Percentiles rank a stretch among this genome's conserved stretches.
Evolutionary conservation across 2,329 filamentous ascomycete genomes (phyloP).

Genomic region (Pseudocercospora musae): DNA sequence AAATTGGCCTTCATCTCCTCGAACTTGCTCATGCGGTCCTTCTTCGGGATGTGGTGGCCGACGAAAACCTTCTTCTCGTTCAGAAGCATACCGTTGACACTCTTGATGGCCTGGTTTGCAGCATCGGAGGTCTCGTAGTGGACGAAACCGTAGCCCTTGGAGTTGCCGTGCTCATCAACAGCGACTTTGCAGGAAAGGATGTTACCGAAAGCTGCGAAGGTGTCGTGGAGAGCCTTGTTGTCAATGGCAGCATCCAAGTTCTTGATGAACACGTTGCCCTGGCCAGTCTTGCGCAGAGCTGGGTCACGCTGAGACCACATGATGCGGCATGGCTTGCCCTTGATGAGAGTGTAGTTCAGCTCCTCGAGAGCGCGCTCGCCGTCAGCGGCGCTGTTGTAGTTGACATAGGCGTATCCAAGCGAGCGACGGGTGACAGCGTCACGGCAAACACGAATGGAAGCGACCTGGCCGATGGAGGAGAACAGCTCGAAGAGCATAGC

Average conservation of each 20-base stretch:
- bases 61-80: slow-evolving; percentile 99
- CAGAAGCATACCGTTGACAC: slow-evolving; percentile 98
- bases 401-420: slow-evolving; percentile 98
- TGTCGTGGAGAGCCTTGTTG: slow-evolving; percentile 99
- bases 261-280: slow-evolving; percentile 99
- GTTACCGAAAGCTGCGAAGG: slow-evolving; percentile 97
- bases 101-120: slow-evolving; percentile 95
- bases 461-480: slow-evolving; percentile 97
- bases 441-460: slow-evolving; percentile 98
- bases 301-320: slow-evolving; percentile 99
- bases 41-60: slow-evolving; percentile 98
- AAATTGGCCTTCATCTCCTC: slow-evolving; percentile 99
- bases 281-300: slow-evolving; percentile 96
- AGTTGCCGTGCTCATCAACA: slow-evolving; percentile 93
- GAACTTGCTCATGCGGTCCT: slow-evolving; percentile 99
- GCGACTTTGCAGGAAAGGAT: slow-evolving; percentile 99
- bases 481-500: slow-evolving; percentile 99
- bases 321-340: slow-evolving; percentile 97
- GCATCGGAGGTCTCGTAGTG: slow-evolving; percentile 99
- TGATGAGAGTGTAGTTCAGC: slow-evolving; percentile 99
- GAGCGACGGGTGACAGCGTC: slow-evolving; percentile 98
- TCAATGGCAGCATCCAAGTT: slow-evolving; percentile 98
- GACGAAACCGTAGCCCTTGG: slow-evolving; percentile 98
- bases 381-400: slow-evolving; percentile 97
- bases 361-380: slow-evolving; percentile 98